Evolutionary conservation across 106 monocot genomes (phyloP), one percentile per base, ranked within the genome.

Genomic region (Allium fistulosum): DNA sequence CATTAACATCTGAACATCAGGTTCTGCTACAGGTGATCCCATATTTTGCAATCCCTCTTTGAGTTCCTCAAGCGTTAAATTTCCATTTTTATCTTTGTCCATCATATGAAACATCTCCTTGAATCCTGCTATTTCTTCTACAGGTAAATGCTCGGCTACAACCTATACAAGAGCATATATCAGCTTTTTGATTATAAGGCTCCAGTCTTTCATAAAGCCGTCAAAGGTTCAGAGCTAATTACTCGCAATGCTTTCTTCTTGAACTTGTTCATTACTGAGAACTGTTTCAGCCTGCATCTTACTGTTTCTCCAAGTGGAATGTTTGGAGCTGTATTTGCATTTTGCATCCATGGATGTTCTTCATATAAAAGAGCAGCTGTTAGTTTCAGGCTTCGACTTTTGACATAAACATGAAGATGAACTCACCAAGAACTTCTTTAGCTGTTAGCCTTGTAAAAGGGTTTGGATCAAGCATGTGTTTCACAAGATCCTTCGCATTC

Each of bases 11-110:
- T 82, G 62, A 59, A 82, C 74, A 75, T 90, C 93, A 59, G 75
- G 77, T n/a, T 87, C 90, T 13, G 62, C 65, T 46, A 83, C 83
- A 59, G 59, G 61, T 12, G 83, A 68, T 7, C 85, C 92, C 22
- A 82, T 81, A 26, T 57, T 61, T 10, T 81, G 75, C 10, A 94
- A 70, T 1, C 89, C 93, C 73, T 86, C 74, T 77, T 78, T 90
- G 11, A 94, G 90, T 56, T 94, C 87, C 62, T 94, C 86, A 7
- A 94, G 60, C 10, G 90, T 90, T 48, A 90, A 72, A 48, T 90
- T 90, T 7, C 86, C 93, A 9, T 89, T 84, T 46, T 89, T 93
- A 61, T 93, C 83, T 7, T 73, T 89, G 51, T 93, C 93, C 93
- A 93, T 93, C 86, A 76, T 80, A 28, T 86, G 51, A 63, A 93